Evolutionary conservation across 2,329 filamentous ascomycete genomes (phyloP).

Genomic region (Stemphylium vesicarium): DNA sequence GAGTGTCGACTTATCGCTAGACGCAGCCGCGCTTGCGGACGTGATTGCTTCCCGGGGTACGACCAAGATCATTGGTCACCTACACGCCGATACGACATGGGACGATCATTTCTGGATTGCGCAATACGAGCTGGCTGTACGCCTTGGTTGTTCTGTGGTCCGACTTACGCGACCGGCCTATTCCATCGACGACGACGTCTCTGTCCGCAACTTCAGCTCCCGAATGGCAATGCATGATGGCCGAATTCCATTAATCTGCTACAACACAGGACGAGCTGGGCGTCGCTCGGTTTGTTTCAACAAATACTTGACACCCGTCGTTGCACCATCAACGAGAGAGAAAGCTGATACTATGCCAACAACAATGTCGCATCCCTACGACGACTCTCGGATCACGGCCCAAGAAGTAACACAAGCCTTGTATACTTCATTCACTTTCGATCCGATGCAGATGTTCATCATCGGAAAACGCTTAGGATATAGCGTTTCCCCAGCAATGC

Average conservation of each 20-base stretch:
- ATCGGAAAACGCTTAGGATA: conserved; percentile 75
- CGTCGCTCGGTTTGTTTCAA: conserved; percentile 72
- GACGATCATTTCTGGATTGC: conserved; percentile 61
- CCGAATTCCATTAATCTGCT: conserved; percentile 64
- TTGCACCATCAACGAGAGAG: conserved; percentile 55
- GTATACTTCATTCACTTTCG: conserved; percentile 69
- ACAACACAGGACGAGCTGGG: conserved; percentile 69
- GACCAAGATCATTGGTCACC: conserved; percentile 68
- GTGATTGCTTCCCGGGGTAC: conserved; percentile 60
- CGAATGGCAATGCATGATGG: conserved; percentile 54
- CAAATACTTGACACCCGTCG: conserved; percentile 66
- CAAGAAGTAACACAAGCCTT: conserved; percentile 69
- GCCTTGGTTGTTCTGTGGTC: conserved; percentile 66
- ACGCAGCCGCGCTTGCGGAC: conserved; percentile 58
- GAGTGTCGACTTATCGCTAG: conserved; percentile 66
- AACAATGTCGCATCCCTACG: conserved; percentile 29
- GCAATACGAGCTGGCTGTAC: conserved; percentile 64
- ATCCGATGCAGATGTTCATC: conserved; percentile 75
- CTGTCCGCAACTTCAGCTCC: conserved; percentile 62
- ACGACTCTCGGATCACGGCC: conserved; percentile 63
- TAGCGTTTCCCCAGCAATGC: conserved; percentile 79
- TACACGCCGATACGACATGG: conserved; percentile 61
- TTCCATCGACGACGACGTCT: conserved; percentile 67
- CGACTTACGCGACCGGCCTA: conserved; percentile 65
- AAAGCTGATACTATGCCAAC: conserved; percentile 10